Base-by-base conservation (phyloP, 225 moss, liverwort and hornwort genomes). In the Bryum argenteum region DNA sequence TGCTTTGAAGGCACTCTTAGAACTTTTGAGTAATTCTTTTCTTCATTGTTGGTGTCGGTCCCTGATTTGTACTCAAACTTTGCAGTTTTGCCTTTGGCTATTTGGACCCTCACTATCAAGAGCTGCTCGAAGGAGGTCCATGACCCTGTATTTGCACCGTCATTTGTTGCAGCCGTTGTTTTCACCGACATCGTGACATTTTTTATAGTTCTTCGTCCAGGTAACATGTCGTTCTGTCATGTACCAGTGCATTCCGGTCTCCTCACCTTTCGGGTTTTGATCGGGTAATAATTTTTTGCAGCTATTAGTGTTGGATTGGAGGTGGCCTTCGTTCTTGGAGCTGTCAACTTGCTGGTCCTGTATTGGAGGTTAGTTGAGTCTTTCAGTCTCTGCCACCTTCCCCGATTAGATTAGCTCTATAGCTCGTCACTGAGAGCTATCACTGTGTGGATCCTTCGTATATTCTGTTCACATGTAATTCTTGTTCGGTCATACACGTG, bases 111-210 rank as follows among this genome's bases (percentile, higher is more conserved):
- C 53, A 73, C 79, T 19, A 79, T 81, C 15, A 67, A 71, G 71
- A 77, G 79, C 61, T 87, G 87, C 71, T 77, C 81, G 43, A 78
- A 79, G 76, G 78, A 84, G 84, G 50, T 87, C 61, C 87, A 66
- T 41, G 87, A 87, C 69, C 87, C 87, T 69, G 74, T 76, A 33
- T 84, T 87, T 66, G 84, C 84, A 4, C 87, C 87, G 28, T 75
- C 77, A 69, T 87, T 87, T 76, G 81, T 87, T 16, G 64, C 84
- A 39, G 81, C 87, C 17, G 78, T 87, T 59, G 64, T 87, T 71
- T 26, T 81, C 51, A 87, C 79, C 20, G 77, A 81, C 47, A 72
- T 77, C 61, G 24, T 84, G 61, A 87, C 84, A 38, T 76, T 84
- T 66, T 54, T 61, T 20, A 71, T 77, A 67, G 71, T 79, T 62